Conservation (phyloP, 805 yeast species). For the Lachancea sp. region DNA sequence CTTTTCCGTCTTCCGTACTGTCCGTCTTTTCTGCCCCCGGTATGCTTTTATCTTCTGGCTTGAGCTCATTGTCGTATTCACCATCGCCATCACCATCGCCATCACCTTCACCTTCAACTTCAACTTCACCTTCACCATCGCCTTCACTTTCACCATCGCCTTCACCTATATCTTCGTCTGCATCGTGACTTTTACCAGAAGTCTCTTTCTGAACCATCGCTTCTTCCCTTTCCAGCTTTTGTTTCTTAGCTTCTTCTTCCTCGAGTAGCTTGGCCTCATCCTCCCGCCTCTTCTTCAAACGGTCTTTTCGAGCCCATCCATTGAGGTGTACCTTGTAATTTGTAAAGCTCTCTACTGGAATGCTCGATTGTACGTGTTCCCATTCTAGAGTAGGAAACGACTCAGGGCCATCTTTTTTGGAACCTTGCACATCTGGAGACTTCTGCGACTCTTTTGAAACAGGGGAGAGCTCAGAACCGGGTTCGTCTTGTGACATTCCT, state of each 20-base stretch:
- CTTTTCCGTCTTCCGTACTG: not conserved
- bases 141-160: too few species aligned
- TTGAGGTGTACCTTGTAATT: slow-evolving; percentile 24
- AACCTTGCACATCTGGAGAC: slow-evolving; percentile 3
- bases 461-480: not conserved
- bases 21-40: not conserved
- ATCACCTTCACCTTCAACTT: not conserved
- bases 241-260: slow-evolving; percentile 2
- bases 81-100: not conserved
- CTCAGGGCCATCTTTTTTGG: slow-evolving; percentile 2
- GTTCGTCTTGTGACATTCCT: slow-evolving; percentile 4
- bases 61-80: not conserved
- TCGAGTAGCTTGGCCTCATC: not conserved
- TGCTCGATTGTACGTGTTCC: slow-evolving; percentile 16
- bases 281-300: slow-evolving; percentile 1
- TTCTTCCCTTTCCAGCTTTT: slow-evolving; percentile 1
- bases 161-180: not conserved
- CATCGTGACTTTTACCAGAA: too few species aligned
- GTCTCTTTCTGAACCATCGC: not conserved
- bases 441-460: slow-evolving; percentile 1
- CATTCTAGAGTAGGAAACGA: slow-evolving; percentile 23
- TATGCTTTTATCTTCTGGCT: not conserved
- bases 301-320: slow-evolving; percentile 26
- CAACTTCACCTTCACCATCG: not conserved
- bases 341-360: slow-evolving; percentile 23